Conservation (phyloP, 2,329 filamentous ascomycete genomes). For the Hypoxylon sp. region DNA sequence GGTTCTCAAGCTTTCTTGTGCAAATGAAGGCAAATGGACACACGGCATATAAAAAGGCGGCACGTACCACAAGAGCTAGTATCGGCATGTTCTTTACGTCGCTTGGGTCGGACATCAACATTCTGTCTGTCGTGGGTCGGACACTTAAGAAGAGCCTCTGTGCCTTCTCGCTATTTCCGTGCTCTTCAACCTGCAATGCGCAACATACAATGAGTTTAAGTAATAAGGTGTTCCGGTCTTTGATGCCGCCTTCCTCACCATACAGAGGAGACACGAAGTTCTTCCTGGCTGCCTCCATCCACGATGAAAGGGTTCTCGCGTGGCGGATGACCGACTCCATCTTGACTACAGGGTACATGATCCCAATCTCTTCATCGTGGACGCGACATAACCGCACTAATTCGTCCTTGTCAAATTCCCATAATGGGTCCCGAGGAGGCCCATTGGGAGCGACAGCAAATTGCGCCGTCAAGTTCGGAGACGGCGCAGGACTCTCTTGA, state of each 20-base stretch:
- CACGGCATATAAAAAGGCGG: background rate
- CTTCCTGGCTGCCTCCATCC: conserved; percentile 72
- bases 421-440: conserved; percentile 77
- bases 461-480: conserved; percentile 54
- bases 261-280: conserved; percentile 53
- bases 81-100: conserved; percentile 66
- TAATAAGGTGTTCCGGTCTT: conserved; percentile 72
- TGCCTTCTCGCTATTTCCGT: conserved; percentile 83
- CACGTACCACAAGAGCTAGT: conserved; percentile 61
- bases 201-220: conserved; percentile 89
- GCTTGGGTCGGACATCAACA: conserved; percentile 69
- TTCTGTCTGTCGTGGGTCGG: conserved; percentile 77
- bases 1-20: background rate
- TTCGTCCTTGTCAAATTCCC: conserved; percentile 83
- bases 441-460: conserved; percentile 57
- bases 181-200: conserved; percentile 82
- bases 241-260: conserved; percentile 58
- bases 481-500: conserved; percentile 54
- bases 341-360: conserved; percentile 91
- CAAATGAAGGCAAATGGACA: background rate
- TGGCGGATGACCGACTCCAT: conserved; percentile 80
- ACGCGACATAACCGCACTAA: conserved; percentile 83
- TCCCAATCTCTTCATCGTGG: conserved; percentile 90
- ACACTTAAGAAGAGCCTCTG: conserved; percentile 82
- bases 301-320: conserved; percentile 77